phyloP scores from a whole-genome alignment of 495 filamentous ascomycete genomes.

The Aspergillus steynii region DNA sequence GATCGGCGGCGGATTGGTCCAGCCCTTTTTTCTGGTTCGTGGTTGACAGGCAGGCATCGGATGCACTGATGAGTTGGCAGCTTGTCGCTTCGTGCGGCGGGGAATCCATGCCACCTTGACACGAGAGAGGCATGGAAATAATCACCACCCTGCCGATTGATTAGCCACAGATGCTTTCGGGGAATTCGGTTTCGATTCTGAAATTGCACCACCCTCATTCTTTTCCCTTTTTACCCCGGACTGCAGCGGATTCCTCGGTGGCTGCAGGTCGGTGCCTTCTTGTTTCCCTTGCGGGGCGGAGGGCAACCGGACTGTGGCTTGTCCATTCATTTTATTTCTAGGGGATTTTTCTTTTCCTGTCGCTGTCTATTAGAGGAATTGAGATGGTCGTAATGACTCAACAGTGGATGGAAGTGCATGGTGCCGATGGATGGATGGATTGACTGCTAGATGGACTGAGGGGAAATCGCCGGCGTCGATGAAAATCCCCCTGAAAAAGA shows the following conservation, averaged over 20 bases:
- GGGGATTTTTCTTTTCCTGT: neutral
- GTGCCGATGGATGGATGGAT: neutral
- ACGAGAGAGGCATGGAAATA: slow-evolving; percentile 16
- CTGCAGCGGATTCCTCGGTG: neutral
- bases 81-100: slow-evolving; percentile 40
- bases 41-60: slow-evolving; percentile 51
- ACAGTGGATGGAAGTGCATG: neutral
- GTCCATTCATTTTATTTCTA: neutral
- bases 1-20: slow-evolving; percentile 26
- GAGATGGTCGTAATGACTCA: neutral
- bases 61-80: slow-evolving; percentile 93
- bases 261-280: neutral
- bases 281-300: neutral
- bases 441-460: slow-evolving; percentile 1
- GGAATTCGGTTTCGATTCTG: neutral
- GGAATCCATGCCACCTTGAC: slow-evolving; percentile 27
- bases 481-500: neutral
- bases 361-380: neutral
- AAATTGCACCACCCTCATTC: neutral
- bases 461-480: neutral
- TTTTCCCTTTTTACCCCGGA: neutral
- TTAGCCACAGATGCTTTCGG: neutral
- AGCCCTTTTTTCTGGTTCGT: slow-evolving; percentile 16
- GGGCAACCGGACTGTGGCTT: neutral
- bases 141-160: slow-evolving; percentile 19